Conservation (phyloP, 768 basidiomycete species). For the Leccinellum rugosiceps region DNA sequence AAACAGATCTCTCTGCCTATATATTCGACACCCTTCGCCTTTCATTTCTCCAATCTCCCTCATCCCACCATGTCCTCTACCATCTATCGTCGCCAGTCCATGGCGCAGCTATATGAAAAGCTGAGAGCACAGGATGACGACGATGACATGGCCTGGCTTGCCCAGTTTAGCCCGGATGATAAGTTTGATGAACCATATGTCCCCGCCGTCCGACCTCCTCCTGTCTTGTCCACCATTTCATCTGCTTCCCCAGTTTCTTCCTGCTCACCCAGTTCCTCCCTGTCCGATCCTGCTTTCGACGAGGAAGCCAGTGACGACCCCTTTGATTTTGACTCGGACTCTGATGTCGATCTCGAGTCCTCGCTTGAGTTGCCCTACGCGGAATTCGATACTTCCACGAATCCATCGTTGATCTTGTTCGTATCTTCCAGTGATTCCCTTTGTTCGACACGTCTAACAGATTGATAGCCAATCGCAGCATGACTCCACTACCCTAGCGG, state of each 20-base stretch:
- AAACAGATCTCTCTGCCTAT: constrained; percentile 30
- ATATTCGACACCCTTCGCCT: constrained; percentile 22
- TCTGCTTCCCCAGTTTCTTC: constrained; percentile 27
- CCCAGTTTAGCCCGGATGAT: constrained; percentile 33
- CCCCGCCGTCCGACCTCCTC: constrained; percentile 15
- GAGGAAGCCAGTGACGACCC: constrained; percentile 25
- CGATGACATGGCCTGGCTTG: constrained; percentile 34
- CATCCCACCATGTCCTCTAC: constrained; percentile 27
- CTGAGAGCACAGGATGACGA: constrained; percentile 34
- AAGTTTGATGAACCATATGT: constrained; percentile 28
- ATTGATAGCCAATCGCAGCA: constrained; percentile 15
- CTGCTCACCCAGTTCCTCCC: constrained; percentile 20
- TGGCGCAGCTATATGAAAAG: constrained; percentile 35
- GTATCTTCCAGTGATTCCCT: constrained; percentile 2
- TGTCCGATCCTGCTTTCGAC: constrained; percentile 18
- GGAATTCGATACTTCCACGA: constrained; percentile 3
- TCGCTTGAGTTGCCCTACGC: constrained; percentile 14
- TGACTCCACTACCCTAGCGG: neutral
- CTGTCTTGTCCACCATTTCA: constrained; percentile 26
- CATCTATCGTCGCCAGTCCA: constrained; percentile 35
- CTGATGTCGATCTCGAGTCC: constrained; percentile 27
- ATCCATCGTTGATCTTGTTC: constrained; percentile 24
- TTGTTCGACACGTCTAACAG: constrained; percentile 14
- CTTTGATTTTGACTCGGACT: constrained; percentile 30
- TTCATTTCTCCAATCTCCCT: constrained; percentile 16